Conservation (phyloP, 2,329 filamentous ascomycete genomes). For the Aspergillus vadensis region DNA sequence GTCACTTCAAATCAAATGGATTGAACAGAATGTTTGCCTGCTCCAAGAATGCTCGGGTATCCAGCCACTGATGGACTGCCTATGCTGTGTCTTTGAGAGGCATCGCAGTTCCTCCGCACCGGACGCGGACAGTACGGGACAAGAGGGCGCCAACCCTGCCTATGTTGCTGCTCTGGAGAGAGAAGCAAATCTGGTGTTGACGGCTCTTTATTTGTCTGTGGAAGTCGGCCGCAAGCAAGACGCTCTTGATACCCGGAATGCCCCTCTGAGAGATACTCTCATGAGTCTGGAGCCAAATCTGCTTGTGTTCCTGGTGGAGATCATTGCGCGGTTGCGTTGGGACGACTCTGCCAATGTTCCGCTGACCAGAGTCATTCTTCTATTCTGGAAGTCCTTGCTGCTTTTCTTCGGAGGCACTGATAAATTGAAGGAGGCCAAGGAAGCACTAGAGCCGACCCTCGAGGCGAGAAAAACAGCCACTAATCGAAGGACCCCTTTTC, state of each 20-base stretch:
- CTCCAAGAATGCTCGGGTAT: constrained; percentile 41
- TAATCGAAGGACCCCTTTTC: constrained; percentile 69
- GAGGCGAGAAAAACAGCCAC: constrained; percentile 50
- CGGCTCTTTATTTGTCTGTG: constrained; percentile 45
- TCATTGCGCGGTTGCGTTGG: constrained; percentile 70
- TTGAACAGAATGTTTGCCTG: constrained; percentile 45
- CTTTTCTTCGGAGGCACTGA: constrained; percentile 79
- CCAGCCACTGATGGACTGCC: constrained; percentile 37
- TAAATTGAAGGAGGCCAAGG: constrained; percentile 73
- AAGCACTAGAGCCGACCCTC: constrained; percentile 59
- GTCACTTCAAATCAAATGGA: constrained; percentile 51
- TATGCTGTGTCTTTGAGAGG: constrained; percentile 44
- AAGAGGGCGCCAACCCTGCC: constrained; percentile 36
- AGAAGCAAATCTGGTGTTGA: constrained; percentile 47
- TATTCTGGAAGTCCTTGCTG: constrained; percentile 90
- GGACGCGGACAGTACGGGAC: constrained; percentile 30
- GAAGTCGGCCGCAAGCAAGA: constrained; percentile 45
- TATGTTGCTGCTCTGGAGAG: constrained; percentile 41
- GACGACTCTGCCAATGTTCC: constrained; percentile 58
- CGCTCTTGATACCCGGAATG: constrained; percentile 24
- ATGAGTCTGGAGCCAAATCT: constrained; percentile 66
- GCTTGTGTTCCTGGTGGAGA: constrained; percentile 70
- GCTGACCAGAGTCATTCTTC: constrained; percentile 71
- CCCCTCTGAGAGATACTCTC: constrained; percentile 37
- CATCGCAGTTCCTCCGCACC: constrained; percentile 29